These are phyloP conservation scores for Gaeumannomyces tritici DNA, from an alignment of 2,329 filamentous ascomycete species.

Conservation along the genomic window DNA sequence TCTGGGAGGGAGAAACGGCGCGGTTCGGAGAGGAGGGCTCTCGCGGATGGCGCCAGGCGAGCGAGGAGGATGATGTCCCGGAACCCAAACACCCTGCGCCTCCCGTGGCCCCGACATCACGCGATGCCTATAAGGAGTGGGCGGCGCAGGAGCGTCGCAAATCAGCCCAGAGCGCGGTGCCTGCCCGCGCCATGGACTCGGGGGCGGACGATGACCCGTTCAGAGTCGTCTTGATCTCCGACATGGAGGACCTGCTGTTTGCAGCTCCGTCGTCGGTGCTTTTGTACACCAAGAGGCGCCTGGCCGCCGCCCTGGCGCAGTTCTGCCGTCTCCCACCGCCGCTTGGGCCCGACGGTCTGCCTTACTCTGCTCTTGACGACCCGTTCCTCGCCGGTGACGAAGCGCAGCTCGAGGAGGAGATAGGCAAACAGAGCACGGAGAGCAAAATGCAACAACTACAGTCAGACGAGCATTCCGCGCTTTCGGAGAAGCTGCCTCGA, in stretches of 20 bases:
- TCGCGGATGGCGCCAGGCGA: conserved; percentile 55
- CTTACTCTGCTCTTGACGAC: conserved; percentile 35
- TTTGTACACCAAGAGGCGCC: conserved; percentile 24
- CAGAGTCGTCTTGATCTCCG: conserved; percentile 69
- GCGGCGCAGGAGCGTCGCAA: conserved; percentile 41
- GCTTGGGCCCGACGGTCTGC: conserved; percentile 13
- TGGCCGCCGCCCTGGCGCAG: conserved; percentile 62
- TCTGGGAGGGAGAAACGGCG: conserved; percentile 79
- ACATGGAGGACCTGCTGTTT: conserved; percentile 57
- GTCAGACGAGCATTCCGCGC: background rate
- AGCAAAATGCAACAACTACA: background rate
- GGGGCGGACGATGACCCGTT: conserved; percentile 72
- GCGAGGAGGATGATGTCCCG: conserved; percentile 10
- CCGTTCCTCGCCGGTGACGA: conserved; percentile 29
- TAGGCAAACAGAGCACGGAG: background rate
- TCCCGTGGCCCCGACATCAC: conserved; percentile 17
- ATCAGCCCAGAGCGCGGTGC: conserved; percentile 40
- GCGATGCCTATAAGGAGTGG: conserved; percentile 42
- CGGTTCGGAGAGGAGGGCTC: conserved; percentile 68
- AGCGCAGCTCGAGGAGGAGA: background rate
- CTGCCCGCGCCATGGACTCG: conserved; percentile 68
- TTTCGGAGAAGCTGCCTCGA: conserved; percentile 7
- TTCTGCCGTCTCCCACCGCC: conserved; percentile 57
- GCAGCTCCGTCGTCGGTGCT: conserved; percentile 30
- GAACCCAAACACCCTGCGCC: background rate